A percentile compares a stretch with the other conserved stretches of the same genome.
These are phyloP conservation scores for Aspergillus flavus DNA, from an alignment of 2,329 filamentous ascomycete species.

Conservation along the genomic window DNA sequence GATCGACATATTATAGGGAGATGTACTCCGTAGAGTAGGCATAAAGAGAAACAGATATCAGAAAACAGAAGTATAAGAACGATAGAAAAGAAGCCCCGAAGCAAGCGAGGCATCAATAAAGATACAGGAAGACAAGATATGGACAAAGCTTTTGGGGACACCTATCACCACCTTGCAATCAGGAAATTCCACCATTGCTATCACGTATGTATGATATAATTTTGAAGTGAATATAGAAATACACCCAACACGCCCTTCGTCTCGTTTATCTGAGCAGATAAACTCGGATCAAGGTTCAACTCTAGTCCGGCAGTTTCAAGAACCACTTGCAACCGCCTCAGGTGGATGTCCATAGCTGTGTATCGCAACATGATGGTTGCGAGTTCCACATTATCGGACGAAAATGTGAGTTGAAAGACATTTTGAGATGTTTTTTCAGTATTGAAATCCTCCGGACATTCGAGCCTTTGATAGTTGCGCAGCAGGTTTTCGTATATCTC, in stretches of 20 bases:
- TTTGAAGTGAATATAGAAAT: background rate
- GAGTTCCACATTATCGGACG: background rate
- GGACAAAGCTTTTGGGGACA: too few relatives aligned
- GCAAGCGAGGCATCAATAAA: too few relatives aligned
- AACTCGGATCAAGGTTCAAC: background rate
- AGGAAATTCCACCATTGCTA: too few relatives aligned
- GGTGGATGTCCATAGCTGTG: background rate
- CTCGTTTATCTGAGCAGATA: background rate
- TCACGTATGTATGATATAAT: too few relatives aligned
- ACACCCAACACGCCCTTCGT: background rate
- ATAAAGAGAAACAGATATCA: too few relatives aligned
- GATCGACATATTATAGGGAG: too few relatives aligned
- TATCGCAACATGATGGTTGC: background rate
- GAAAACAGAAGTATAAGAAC: too few relatives aligned
- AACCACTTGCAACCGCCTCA: background rate
- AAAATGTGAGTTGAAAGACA: background rate
- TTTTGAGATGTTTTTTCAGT: background rate
- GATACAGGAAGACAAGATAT: too few relatives aligned
- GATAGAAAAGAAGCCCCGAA: too few relatives aligned
- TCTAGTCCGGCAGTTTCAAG: background rate
- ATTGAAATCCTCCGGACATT: background rate
- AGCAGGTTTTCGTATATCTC: background rate
- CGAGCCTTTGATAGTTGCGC: background rate
- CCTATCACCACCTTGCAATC: too few relatives aligned
- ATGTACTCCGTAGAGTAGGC: too few relatives aligned